A percentile compares a stretch with the other conserved stretches of the same genome.
phyloP scores from a whole-genome alignment of 1,284 basidiomycete genomes.

The Blastosporella zonata region DNA sequence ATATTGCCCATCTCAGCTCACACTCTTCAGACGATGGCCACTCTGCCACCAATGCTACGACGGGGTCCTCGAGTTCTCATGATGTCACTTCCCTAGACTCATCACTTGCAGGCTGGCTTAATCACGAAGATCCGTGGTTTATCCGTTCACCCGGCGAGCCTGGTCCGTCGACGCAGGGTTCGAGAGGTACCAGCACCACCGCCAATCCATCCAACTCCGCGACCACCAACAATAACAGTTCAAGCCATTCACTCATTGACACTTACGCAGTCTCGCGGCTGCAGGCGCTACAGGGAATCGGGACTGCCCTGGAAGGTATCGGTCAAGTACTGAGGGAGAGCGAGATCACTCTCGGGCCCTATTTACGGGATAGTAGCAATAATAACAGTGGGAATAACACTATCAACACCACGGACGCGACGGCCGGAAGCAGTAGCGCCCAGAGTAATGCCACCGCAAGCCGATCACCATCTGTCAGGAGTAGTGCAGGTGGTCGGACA shows the following conservation, averaged over 20 bases:
- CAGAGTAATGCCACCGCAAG: neutral
- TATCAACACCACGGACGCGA: neutral
- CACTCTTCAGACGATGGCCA: neutral
- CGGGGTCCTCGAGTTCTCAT: conserved; percentile 7
- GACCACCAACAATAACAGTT: neutral
- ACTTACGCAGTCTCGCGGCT: conserved; percentile 10
- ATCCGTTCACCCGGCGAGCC: conserved; percentile 6
- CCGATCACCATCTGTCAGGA: neutral
- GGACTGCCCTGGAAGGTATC: conserved; percentile 15
- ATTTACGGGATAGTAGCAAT: conserved; percentile 5
- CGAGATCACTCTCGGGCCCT: conserved; percentile 13
- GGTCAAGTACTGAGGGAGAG: conserved; percentile 17
- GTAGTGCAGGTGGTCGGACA: conserved; percentile 1
- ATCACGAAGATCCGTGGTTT: conserved; percentile 12
- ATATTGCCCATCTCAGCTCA: neutral
- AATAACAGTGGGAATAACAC: neutral
- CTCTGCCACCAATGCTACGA: conserved; percentile 2
- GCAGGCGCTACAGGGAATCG: conserved; percentile 14
- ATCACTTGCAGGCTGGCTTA: conserved; percentile 23
- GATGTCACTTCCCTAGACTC: conserved; percentile 16
- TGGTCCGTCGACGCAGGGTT: neutral
- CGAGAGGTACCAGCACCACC: neutral
- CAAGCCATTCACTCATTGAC: conserved; percentile 3
- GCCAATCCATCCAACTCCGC: neutral
- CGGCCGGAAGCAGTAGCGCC: neutral